These are phyloP conservation scores for Volvox carteri DNA, from an alignment of 163 green algal species.

Conservation along the genomic window DNA sequence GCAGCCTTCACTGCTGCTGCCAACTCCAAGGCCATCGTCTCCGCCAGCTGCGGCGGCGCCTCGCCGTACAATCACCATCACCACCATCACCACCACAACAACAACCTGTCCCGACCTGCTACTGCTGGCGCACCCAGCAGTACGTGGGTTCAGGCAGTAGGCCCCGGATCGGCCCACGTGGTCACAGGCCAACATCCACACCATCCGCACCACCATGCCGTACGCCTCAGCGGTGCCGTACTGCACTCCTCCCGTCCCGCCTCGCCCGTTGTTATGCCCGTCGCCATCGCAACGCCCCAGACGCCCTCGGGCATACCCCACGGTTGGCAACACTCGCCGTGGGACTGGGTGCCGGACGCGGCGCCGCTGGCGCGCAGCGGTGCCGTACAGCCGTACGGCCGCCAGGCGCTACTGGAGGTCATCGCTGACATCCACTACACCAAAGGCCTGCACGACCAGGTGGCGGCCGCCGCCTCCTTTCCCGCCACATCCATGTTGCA, in stretches of 20 bases:
- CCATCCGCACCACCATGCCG: slow-evolving; percentile 15
- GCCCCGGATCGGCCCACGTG: not conserved
- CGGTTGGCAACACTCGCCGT: slow-evolving; percentile 34
- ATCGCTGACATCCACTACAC: slow-evolving; percentile 46
- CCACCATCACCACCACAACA: no score
- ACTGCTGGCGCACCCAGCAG: not conserved
- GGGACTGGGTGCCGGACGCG: slow-evolving; percentile 48
- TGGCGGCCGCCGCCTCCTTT: slow-evolving; percentile 30
- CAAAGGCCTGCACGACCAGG: slow-evolving; percentile 44
- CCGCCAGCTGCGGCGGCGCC: not conserved
- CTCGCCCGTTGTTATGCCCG: not conserved
- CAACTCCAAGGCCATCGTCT: not conserved
- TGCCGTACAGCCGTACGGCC: slow-evolving; percentile 5
- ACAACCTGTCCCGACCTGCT: not conserved
- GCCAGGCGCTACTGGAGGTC: slow-evolving; percentile 46
- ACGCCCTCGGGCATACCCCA: slow-evolving; percentile 49
- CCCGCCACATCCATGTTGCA: slow-evolving; percentile 39
- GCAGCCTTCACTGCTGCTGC: slow-evolving; percentile 2
- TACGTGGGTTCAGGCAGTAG: not conserved
- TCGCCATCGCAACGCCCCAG: not conserved
- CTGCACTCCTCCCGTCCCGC: slow-evolving; percentile 18
- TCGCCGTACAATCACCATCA: not conserved
- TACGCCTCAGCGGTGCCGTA: slow-evolving; percentile 1
- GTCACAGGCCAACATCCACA: not conserved
- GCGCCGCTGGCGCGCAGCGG: not conserved